Evolutionary conservation across 1,284 basidiomycete genomes (phyloP), one percentile per base, ranked within the genome.

Genomic region (Rhizopogon hawkerae): DNA sequence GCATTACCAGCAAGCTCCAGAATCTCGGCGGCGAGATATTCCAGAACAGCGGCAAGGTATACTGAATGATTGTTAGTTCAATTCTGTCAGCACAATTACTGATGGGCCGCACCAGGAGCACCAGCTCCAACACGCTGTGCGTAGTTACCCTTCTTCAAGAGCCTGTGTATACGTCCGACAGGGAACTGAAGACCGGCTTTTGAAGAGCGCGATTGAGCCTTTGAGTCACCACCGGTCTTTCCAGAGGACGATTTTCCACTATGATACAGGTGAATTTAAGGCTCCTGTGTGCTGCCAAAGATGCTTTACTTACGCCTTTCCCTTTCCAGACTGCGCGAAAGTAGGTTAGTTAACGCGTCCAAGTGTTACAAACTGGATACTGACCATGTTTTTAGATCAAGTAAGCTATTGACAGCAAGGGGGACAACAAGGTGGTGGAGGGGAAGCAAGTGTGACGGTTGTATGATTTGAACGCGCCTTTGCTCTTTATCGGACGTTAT

Each of bases 1-100:
- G 86, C 89, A 71, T 90, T 90, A 51, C 90, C 90, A 46, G 90
- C 89, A 48, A 92, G 75, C 71, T 93, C 90, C 53, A 92, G 80
- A 60, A 93, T 85, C 69, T 93, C 91, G 45, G 90, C 91, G 23
- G 85, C 79, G 45, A 93, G 77, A 69, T 92, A 90, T 64, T 90
- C 88, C 13, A 90, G 74, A 35, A 89, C 86, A 46, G 86, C 88
- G 49, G 90, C 87, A 54, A 92, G 80, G 72, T 92, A 93, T 54
- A 92, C 91, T 84, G 63, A 36, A 29, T 54, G 3, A 56, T 39
- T 5, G 23, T 24, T 1, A 3, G n/a, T 34, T 29, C 26, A 7
- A 41, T 46, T 16, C 13, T 39, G 46, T 34, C 50, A 42, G 35
- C 5, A 21, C 35, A 35, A 38, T 44, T 42, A 6, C 11, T 4